These are phyloP conservation scores for Theileria equi DNA, from an alignment of 169 alveolate species.

Conservation along the genomic window DNA sequence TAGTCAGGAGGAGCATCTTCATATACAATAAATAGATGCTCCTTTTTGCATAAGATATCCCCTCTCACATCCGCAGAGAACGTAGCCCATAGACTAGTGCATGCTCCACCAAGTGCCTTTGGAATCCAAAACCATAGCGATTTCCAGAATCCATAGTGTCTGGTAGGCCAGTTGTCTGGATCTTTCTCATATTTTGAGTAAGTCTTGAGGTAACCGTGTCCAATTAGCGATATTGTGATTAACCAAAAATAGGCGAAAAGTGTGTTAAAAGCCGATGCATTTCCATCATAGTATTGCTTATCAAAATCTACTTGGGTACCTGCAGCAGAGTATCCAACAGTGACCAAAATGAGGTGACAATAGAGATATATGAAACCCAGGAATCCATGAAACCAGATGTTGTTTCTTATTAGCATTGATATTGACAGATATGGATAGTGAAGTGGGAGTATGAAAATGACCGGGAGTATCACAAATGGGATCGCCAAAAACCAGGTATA, in stretches of 20 bases:
- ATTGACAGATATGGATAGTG: conserved; percentile 1
- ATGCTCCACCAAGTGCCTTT: conserved; percentile 2
- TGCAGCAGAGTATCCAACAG: conserved; percentile 17
- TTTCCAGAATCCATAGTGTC: not conserved
- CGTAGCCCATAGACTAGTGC: not conserved
- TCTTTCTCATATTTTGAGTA: not conserved
- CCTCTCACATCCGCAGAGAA: not conserved
- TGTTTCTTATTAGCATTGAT: not conserved
- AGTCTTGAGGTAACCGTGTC: conserved; percentile 8
- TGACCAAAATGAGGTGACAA: not conserved
- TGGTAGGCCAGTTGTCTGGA: not conserved
- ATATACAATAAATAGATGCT: no score
- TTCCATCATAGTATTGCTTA: not conserved
- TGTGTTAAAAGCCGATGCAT: not conserved
- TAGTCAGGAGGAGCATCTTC: not conserved
- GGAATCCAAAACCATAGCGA: conserved; percentile 14
- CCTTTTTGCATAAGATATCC: no score
- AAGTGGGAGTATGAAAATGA: conserved; percentile 9
- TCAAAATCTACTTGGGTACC: not conserved
- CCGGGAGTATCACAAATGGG: conserved; percentile 9
- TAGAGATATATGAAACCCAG: not conserved
- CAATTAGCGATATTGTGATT: not conserved
- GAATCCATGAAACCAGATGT: not conserved
- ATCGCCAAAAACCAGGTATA: not conserved
- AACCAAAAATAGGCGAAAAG: not conserved